phyloP scores from a whole-genome alignment of 2,329 filamentous ascomycete species.

The Fusarium sp. region DNA sequence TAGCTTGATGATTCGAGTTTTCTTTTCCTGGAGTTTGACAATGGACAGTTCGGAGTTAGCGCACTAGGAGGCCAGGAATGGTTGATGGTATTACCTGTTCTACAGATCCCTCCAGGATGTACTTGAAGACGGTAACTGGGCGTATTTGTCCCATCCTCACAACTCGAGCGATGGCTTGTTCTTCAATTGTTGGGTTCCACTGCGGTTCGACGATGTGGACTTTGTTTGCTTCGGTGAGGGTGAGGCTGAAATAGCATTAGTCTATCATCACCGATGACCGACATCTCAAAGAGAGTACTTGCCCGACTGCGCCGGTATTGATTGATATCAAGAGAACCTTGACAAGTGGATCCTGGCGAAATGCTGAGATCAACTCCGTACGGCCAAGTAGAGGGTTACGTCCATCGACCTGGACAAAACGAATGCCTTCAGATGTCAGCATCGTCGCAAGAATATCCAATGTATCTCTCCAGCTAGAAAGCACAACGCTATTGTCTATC shows the following conservation, averaged over 20 bases:
- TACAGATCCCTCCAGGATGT: background rate
- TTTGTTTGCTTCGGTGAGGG: constrained; percentile 7
- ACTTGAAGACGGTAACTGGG: background rate
- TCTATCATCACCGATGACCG: no score
- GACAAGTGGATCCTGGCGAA: background rate
- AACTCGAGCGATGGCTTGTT: constrained; percentile 15
- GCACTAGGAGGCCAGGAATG: no score
- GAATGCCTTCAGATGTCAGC: background rate
- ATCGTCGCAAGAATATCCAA: background rate
- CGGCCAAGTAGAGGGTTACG: background rate
- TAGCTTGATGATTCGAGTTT: constrained; percentile 6
- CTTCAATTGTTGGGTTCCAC: constrained; percentile 26
- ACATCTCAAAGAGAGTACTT: background rate
- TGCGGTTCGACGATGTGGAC: constrained; percentile 28
- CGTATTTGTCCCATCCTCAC: constrained; percentile 5
- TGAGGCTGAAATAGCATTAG: background rate
- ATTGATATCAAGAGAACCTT: constrained; percentile 20
- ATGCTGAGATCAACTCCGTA: background rate
- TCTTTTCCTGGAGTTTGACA: constrained; percentile 3
- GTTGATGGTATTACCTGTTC: background rate
- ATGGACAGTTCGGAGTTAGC: accelerated
- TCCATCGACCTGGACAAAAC: background rate
- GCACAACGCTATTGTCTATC: background rate
- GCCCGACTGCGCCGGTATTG: constrained; percentile 10
- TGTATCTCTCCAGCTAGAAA: constrained; percentile 1